These are phyloP conservation scores for Hypoxylon sp. DNA, from an alignment of 2,329 filamentous ascomycete genomes.

Conservation along the genomic window DNA sequence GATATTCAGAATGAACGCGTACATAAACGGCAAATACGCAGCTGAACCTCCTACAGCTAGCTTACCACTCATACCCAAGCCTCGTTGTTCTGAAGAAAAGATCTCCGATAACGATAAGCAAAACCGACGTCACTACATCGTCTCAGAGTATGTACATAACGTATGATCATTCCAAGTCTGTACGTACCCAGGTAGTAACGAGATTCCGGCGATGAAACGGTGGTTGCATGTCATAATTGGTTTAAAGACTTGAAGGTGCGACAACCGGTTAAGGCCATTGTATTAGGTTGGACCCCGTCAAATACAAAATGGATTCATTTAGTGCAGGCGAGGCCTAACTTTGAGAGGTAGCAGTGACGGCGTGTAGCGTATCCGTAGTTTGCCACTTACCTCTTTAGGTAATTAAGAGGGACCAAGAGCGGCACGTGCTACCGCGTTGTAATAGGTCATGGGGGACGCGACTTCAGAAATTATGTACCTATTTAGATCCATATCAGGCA, in stretches of 20 bases:
- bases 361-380: too few relatives aligned
- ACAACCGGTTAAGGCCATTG: neutral
- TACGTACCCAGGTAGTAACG: constrained; percentile 1
- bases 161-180: too few relatives aligned
- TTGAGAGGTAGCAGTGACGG: too few relatives aligned
- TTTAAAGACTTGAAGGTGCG: constrained; percentile 6
- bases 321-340: too few relatives aligned
- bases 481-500: too few relatives aligned
- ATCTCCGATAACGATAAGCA: constrained; percentile 31
- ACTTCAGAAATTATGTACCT: constrained; percentile 9
- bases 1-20: neutral
- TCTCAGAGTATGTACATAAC: neutral
- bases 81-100: constrained; percentile 13
- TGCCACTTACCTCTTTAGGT: constrained; percentile 1
- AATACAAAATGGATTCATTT: neutral
- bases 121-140: constrained; percentile 21
- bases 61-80: too few relatives aligned
- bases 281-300: neutral
- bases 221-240: neutral
- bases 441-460: constrained; percentile 9
- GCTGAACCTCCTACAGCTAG: neutral
- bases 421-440: constrained; percentile 47
- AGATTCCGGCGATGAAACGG: constrained; percentile 14
- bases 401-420: neutral
- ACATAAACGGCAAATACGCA: neutral